Conservation (phyloP, 2,329 filamentous ascomycete species). For the Neobulgaria alba region DNA sequence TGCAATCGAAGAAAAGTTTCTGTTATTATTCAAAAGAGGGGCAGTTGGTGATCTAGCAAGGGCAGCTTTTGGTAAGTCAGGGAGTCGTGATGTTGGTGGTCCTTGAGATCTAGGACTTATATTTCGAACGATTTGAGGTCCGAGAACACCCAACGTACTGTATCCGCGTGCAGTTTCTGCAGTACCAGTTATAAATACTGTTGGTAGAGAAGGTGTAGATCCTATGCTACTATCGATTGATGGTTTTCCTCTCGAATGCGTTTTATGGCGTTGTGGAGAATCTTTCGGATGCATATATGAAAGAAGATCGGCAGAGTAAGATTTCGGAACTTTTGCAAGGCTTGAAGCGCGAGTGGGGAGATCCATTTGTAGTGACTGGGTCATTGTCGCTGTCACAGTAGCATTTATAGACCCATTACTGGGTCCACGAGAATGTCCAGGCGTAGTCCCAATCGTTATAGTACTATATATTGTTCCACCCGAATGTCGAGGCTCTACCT, state of each 20-base stretch:
- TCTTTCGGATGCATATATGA: neutral
- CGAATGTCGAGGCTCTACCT: slow-evolving; percentile 15
- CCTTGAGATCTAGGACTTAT: neutral
- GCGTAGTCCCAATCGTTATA: neutral
- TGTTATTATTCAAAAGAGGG: neutral
- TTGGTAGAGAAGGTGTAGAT: neutral
- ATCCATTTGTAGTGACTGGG: neutral
- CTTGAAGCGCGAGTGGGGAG: neutral
- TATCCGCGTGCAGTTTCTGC: slow-evolving; percentile 3
- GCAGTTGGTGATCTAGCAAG: neutral
- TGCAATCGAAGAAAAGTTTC: neutral
- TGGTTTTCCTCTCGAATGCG: neutral
- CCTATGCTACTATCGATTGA: neutral
- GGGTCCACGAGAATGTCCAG: neutral
- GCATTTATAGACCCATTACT: neutral
- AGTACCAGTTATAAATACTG: slow-evolving; percentile 3
- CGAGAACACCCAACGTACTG: neutral
- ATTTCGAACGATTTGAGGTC: slow-evolving; percentile 1
- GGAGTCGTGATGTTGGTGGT: slow-evolving; percentile 1
- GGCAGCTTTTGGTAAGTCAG: slow-evolving; percentile 1
- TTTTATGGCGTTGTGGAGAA: neutral
- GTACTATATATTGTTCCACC: slow-evolving; percentile 13
- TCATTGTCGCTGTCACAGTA: neutral
- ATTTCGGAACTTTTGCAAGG: neutral
- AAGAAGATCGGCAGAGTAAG: neutral